Evolutionary conservation across 2,329 filamentous ascomycete genomes (phyloP).

Genomic region (Aspergillus udagawae): DNA sequence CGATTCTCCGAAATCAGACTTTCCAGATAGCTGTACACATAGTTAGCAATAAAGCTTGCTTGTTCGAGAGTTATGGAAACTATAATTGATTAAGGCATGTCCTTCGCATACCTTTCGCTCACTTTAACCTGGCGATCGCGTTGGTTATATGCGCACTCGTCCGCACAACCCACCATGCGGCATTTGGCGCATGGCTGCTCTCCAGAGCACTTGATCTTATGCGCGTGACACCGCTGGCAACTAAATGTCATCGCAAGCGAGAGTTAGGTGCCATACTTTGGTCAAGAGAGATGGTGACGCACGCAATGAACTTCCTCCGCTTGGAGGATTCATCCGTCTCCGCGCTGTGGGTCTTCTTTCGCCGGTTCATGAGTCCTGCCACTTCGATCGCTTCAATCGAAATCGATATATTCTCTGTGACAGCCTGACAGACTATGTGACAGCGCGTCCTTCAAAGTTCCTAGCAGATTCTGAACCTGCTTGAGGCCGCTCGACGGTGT

Average conservation of each 20-base stretch:
- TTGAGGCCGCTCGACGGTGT: neutral
- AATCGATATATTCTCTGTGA: neutral
- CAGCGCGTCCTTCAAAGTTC: neutral
- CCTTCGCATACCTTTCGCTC: constrained; percentile 28
- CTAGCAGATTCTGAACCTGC: neutral
- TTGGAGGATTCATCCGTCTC: constrained; percentile 10
- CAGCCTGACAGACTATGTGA: neutral
- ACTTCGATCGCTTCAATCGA: neutral
- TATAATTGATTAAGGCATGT: neutral
- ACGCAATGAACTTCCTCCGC: constrained; percentile 31
- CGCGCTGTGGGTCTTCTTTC: neutral
- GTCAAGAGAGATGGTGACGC: constrained; percentile 5
- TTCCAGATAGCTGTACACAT: constrained; percentile 29
- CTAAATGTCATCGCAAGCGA: constrained; percentile 8
- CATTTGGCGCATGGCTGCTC: constrained; percentile 43
- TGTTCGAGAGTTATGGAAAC: neutral
- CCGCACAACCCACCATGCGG: constrained; percentile 31
- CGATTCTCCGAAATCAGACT: constrained; percentile 31
- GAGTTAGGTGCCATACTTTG: neutral
- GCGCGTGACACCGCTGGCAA: constrained; percentile 43
- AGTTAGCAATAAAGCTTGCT: neutral
- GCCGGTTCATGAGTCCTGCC: neutral
- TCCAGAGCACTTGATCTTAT: constrained; percentile 48
- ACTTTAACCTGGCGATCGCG: constrained; percentile 43
- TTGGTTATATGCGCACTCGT: constrained; percentile 38